A percentile compares a stretch with the other conserved stretches of the same genome.
Conservation (phyloP, 495 filamentous ascomycete genomes). For the Annulohypoxylon nitens region DNA sequence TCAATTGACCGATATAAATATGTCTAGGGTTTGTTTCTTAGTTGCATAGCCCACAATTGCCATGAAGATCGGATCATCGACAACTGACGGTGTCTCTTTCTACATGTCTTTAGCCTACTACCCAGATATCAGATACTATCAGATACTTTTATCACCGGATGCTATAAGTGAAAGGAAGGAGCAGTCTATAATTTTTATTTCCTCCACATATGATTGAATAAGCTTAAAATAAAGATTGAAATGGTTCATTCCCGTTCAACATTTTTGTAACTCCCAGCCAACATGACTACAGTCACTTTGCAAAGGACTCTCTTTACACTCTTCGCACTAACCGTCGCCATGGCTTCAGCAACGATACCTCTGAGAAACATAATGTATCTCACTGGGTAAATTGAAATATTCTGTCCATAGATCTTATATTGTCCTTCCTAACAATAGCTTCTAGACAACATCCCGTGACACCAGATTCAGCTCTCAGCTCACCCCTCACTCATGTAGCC, state of each 20-base stretch:
- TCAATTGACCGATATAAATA: not conserved
- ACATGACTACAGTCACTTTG: slow-evolving; percentile 9
- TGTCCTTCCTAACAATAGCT: slow-evolving; percentile 11
- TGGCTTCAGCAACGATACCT: slow-evolving; percentile 34
- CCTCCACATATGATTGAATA: not conserved
- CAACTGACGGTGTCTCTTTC: not conserved
- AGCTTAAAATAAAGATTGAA: not conserved
- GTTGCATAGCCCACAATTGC: not conserved
- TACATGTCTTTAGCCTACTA: not conserved
- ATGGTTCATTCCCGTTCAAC: not conserved
- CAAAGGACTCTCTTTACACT: slow-evolving; percentile 21
- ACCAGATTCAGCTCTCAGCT: slow-evolving; percentile 61
- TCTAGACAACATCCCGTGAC: slow-evolving; percentile 66
- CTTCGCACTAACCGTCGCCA: slow-evolving; percentile 26
- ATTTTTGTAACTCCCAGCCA: slow-evolving; percentile 1
- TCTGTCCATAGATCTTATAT: not conserved
- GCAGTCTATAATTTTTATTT: not conserved
- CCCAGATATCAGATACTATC: not conserved
- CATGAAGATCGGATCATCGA: not conserved
- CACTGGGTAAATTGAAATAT: slow-evolving; percentile 60
- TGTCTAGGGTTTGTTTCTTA: not conserved
- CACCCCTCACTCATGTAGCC: slow-evolving; percentile 71
- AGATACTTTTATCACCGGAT: no score
- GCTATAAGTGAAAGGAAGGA: not conserved
- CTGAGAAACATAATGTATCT: slow-evolving; percentile 71